Conservation (phyloP, 352 stramenopile species). For the Phytophthora chlamydospora region DNA sequence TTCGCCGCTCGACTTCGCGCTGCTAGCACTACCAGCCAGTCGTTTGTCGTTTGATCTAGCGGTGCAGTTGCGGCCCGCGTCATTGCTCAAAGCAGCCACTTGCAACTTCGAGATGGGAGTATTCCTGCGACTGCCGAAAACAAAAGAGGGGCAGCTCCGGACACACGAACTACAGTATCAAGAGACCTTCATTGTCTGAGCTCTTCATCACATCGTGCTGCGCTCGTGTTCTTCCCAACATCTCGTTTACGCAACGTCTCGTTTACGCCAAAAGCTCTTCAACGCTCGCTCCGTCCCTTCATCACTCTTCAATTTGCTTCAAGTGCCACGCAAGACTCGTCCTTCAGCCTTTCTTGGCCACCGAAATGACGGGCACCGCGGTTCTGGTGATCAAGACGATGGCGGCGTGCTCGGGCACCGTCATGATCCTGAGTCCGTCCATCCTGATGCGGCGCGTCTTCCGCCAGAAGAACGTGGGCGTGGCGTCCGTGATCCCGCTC, state of each 20-base stretch:
- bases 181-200: constrained; percentile 2
- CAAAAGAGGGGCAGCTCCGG: constrained; percentile 10
- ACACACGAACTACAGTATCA: neutral
- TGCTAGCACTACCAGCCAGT: too few species aligned
- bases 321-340: neutral
- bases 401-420: constrained; percentile 34
- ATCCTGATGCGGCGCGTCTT: constrained; percentile 38
- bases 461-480: constrained; percentile 44
- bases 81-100: too few species aligned
- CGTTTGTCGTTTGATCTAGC: too few species aligned
- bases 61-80: too few species aligned
- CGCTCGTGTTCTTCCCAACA: constrained; percentile 28
- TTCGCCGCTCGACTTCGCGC: too few species aligned
- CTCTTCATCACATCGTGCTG: constrained; percentile 16
- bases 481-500: constrained; percentile 60
- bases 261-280: too few species aligned
- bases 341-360: neutral
- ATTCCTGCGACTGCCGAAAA: constrained; percentile 23
- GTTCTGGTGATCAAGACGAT: constrained; percentile 38
- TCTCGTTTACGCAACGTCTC: constrained; percentile 18
- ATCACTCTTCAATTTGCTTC: constrained; percentile 24
- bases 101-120: neutral
- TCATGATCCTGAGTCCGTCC: constrained; percentile 58
- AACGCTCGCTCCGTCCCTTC: constrained; percentile 5
- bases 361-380: constrained; percentile 28